Conservation (phyloP, 2,329 filamentous ascomycete species). For the Aurifilum marmelostoma region DNA sequence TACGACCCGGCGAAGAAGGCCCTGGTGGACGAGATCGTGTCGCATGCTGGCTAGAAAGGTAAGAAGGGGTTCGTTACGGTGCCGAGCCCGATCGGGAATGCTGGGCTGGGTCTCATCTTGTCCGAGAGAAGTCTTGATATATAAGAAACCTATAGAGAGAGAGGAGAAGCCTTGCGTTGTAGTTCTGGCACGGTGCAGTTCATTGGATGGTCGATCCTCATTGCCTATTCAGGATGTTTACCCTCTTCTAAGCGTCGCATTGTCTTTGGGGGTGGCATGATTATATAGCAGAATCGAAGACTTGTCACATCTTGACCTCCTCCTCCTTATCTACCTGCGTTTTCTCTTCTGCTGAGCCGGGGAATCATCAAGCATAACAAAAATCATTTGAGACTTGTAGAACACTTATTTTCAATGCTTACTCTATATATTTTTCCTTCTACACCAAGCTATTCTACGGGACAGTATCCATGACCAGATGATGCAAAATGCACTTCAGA, state of each 20-base stretch:
- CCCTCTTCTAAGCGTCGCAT: neutral
- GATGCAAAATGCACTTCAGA: neutral
- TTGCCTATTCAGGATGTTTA: neutral
- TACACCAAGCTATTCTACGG: neutral
- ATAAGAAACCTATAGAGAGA: neutral
- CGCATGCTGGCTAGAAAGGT: slow-evolving; percentile 75
- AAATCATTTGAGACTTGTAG: neutral
- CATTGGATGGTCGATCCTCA: neutral
- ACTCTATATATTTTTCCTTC: neutral
- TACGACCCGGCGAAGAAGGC: slow-evolving; percentile 70
- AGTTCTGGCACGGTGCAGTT: neutral
- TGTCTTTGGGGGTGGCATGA: neutral
- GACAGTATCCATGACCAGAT: neutral
- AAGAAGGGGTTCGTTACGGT: neutral
- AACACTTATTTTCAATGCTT: neutral
- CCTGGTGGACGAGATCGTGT: slow-evolving; percentile 90
- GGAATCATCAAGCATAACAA: neutral
- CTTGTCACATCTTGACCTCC: neutral
- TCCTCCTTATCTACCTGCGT: neutral
- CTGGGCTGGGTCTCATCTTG: neutral
- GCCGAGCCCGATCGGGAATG: too few relatives aligned
- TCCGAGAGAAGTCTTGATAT: neutral
- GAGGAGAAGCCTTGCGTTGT: neutral
- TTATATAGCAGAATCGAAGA: slow-evolving; percentile 4
- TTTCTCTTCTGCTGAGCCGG: neutral